Base-by-base conservation (phyloP, 805 yeast species). In the Metschnikowia similis region DNA sequence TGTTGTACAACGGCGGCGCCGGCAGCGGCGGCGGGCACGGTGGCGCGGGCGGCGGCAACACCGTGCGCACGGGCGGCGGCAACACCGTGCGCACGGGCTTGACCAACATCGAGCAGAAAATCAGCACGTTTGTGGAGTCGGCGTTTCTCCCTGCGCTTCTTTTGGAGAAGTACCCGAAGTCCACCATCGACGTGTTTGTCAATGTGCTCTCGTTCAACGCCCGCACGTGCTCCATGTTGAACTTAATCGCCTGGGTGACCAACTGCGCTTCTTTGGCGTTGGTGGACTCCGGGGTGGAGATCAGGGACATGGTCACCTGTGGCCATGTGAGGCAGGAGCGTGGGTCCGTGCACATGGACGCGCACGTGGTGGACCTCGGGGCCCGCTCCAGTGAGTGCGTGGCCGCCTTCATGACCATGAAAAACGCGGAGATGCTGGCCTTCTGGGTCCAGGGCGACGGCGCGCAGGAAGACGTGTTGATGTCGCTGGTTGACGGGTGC, bases 231-330 rank as follows among this genome's bases (percentile, higher is more conserved):
- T 61, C 63, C 8, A 59, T 74, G 44, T 59, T 72, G 41, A 71
- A 77, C 43, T 66, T 77, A 47, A 63, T 72, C 21, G 74, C 77
- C 26, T 80, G 83, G 70, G 69, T 84, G 2, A 74, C 81, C n/a
- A 84, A 83, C 55, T 77, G 83, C 35, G 76, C 87, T 0, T 80
- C 87, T 3, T 63, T 89, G 45, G 96, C 97, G 0, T 66, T 94
- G 49, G 83, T 87, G 0, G 94, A 94, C 66, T 85, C 97, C 0
- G 90, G 90, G 7, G 82, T 92, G 28, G 95, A 91, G 58, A 64
- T 89, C 29, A 74, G 80, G 48, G 96, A 91, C 60, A 70, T 90
- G 53, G 91, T 90, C 0, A 79, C 89, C 7, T 76, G 85, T 53
- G 87, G 89, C 1, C 76, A 74, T 53, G 69, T 72, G n/a, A 52